Evolutionary conservation across 75 land plant species (phyloP).

Genomic region (Cupressus sempervirens): DNA sequence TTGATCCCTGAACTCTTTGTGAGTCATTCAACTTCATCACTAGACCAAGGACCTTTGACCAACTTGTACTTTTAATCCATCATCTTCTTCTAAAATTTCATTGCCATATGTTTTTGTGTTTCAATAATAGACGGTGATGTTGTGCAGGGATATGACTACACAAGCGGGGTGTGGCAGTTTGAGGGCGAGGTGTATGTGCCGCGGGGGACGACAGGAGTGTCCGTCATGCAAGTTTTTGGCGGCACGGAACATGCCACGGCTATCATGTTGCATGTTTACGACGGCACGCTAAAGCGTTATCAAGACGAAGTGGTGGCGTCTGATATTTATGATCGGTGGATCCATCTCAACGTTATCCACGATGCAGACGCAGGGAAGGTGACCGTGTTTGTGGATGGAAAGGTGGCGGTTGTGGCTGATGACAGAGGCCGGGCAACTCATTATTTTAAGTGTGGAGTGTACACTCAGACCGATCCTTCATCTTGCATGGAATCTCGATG

Average conservation of each 20-base stretch:
- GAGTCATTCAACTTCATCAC: too few species aligned
- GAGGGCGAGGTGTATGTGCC: conserved; percentile 29
- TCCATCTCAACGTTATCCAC: too few species aligned
- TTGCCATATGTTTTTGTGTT: background rate
- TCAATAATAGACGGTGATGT: background rate
- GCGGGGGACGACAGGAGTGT: conserved; percentile 18
- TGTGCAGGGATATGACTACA: background rate
- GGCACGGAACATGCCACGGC: conserved; percentile 21
- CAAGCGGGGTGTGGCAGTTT: conserved; percentile 25
- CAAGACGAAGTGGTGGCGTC: background rate
- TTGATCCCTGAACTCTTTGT: too few species aligned
- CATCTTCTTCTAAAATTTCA: background rate
- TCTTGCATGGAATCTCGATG: background rate
- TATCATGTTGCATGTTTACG: conserved; percentile 25
- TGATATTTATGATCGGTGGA: conserved; percentile 11
- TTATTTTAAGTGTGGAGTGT: conserved; percentile 42
- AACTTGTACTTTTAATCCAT: too few species aligned
- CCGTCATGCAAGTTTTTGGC: conserved; percentile 35
- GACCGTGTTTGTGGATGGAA: conserved; percentile 20
- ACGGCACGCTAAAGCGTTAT: conserved; percentile 20
- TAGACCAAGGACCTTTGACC: too few species aligned
- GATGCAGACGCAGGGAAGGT: conserved; percentile 13
- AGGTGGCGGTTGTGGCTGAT: background rate
- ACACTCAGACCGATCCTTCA: background rate
- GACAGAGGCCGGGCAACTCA: background rate